phyloP scores from a whole-genome alignment of 345 rosid species.

The Sapria himalayana region DNA sequence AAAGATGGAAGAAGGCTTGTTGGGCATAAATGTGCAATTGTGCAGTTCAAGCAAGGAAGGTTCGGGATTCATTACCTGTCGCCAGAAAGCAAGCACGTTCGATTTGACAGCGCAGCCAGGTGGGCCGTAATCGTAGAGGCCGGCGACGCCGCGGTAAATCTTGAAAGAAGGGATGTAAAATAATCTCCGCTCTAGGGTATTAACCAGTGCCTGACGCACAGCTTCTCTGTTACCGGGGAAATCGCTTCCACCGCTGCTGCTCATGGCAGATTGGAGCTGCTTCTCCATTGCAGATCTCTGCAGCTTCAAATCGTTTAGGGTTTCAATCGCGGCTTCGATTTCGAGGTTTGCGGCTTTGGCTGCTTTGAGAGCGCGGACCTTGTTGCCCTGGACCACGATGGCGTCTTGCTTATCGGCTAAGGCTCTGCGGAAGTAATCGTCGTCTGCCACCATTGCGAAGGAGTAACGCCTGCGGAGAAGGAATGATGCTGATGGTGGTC shows the following conservation, averaged over 20 bases:
- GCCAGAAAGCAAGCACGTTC: constrained; percentile 80
- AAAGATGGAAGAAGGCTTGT: too few species aligned
- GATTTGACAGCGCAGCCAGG: constrained; percentile 83
- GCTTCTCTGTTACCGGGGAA: constrained; percentile 39
- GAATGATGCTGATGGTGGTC: too few species aligned
- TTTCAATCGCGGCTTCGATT: constrained; percentile 55
- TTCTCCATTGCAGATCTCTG: constrained; percentile 58
- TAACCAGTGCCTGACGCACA: constrained; percentile 51
- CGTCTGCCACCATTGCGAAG: constrained; percentile 32
- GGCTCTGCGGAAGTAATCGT: constrained; percentile 43
- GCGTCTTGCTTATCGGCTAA: constrained; percentile 42
- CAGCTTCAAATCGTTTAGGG: constrained; percentile 37
- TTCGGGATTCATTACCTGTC: too few species aligned
- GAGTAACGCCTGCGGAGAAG: not conserved
- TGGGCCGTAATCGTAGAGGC: constrained; percentile 80
- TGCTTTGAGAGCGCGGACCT: constrained; percentile 61
- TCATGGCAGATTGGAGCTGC: constrained; percentile 35
- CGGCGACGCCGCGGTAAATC: constrained; percentile 86
- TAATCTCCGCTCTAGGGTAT: constrained; percentile 65
- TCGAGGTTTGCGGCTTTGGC: constrained; percentile 29
- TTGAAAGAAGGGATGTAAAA: constrained; percentile 70
- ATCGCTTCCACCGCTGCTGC: constrained; percentile 19
- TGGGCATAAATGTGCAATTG: too few species aligned
- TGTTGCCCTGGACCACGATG: constrained; percentile 51
- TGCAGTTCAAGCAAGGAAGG: too few species aligned